Evolutionary conservation across 805 yeast species (phyloP).

Genomic region (Jamesozyma spencerorum): DNA sequence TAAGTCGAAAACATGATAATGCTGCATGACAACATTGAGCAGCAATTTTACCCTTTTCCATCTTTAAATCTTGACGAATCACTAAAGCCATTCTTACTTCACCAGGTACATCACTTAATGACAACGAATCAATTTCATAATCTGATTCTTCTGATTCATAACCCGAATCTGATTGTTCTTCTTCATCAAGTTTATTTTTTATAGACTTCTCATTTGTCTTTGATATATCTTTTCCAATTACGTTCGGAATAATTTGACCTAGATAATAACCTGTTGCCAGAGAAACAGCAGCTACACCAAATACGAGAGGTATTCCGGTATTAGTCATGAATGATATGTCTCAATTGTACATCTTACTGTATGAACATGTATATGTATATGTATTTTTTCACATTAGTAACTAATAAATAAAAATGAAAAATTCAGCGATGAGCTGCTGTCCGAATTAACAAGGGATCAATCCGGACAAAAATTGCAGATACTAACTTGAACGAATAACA

Average conservation of each 20-base stretch:
- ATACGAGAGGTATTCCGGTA: constrained; percentile 12
- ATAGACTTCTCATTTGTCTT: constrained; percentile 14
- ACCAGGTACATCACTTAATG: constrained; percentile 60
- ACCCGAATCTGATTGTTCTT: constrained; percentile 22
- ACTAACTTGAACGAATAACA: too few species aligned
- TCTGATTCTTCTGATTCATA: constrained; percentile 44
- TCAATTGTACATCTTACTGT: too few species aligned
- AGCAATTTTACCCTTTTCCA: constrained; percentile 93
- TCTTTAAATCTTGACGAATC: constrained; percentile 78
- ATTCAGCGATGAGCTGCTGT: too few species aligned
- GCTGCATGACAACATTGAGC: constrained; percentile 99
- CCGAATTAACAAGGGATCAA: too few species aligned
- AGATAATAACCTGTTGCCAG: constrained; percentile 25
- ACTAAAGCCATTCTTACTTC: constrained; percentile 81
- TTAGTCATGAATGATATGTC: constrained; percentile 1
- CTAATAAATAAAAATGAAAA: too few species aligned
- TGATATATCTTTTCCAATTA: constrained; percentile 9
- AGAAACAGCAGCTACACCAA: constrained; percentile 23
- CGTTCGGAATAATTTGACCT: constrained; percentile 17
- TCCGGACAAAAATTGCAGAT: too few species aligned
- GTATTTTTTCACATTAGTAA: too few species aligned
- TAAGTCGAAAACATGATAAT: constrained; percentile 69
- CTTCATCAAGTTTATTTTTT: constrained; percentile 2
- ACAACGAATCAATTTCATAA: constrained; percentile 48
- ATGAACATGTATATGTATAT: too few species aligned